phyloP scores from a whole-genome alignment of 1,139 yeast genomes.

The Saccharomyces hybrid region DNA sequence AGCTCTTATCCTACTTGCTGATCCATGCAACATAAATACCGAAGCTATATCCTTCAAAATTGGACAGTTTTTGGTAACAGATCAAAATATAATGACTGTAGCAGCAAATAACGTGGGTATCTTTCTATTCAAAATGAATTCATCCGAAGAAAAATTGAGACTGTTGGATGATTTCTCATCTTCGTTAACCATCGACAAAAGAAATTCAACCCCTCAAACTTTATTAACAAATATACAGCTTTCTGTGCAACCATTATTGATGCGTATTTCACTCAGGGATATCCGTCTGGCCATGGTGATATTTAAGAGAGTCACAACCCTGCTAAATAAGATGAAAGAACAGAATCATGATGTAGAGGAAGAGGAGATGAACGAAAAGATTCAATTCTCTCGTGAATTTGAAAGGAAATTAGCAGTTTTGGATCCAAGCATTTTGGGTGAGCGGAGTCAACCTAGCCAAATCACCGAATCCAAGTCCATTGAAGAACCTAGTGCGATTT shows the following conservation, averaged over 20 bases:
- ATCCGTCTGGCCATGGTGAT: slow-evolving; percentile 71
- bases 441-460: slow-evolving; percentile 30
- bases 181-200: slow-evolving; percentile 62
- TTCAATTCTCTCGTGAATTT: slow-evolving; percentile 52
- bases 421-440: slow-evolving; percentile 51
- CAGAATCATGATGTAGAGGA: slow-evolving; percentile 4
- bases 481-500: slow-evolving; percentile 22
- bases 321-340: slow-evolving; percentile 29
- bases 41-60: slow-evolving; percentile 89
- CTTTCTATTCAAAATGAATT: slow-evolving; percentile 73
- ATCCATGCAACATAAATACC: slow-evolving; percentile 58
- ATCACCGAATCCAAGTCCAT: slow-evolving; percentile 26
- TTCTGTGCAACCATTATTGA: slow-evolving; percentile 69
- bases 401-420: slow-evolving; percentile 49
- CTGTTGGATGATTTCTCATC: slow-evolving; percentile 85
- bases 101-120: slow-evolving; percentile 78
- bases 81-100: slow-evolving; percentile 54
- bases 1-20: slow-evolving; percentile 60
- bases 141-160: slow-evolving; percentile 53
- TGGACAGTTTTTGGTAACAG: slow-evolving; percentile 66
- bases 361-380: slow-evolving; percentile 6
- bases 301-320: slow-evolving; percentile 59
- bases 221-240: slow-evolving; percentile 58
- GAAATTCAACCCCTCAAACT: slow-evolving; percentile 53
- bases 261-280: slow-evolving; percentile 82